Base-by-base conservation (phyloP, 2,329 filamentous ascomycete genomes). In the Chlorencoelia australis region DNA sequence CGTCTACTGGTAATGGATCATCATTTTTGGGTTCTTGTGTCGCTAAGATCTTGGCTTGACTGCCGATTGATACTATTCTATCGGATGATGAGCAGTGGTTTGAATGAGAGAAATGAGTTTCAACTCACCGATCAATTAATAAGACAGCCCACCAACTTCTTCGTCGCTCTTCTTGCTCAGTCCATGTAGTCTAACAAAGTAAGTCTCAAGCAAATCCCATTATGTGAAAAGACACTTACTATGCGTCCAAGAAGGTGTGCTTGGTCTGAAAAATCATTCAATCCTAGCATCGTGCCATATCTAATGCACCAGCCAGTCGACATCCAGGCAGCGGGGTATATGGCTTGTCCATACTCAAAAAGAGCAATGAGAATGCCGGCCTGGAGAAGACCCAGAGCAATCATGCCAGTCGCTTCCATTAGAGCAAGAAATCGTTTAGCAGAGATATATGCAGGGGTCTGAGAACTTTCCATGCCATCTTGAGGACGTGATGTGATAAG, bases 301-400 rank as follows among this genome's bases (percentile, higher is more conserved):
- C 66, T 53, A 14, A 62, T 56, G 48, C 63, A 66, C 47, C 56
- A 54, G 2, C 62, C 66, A 5, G 66, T 56, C 2, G 63, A 63
- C 51, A 69, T 63, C 57, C 64, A 71, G 10, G 65, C 65, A 8
- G 65, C 62, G 3, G 68, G 67, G 42, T 69, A 69, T 30, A 71
- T 64, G 3, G 57, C 61, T 42, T 71, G 67, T 1, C 64, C 61
- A 39, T 64, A 56, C 45, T 71, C 67, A 46, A 67, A 70, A 3
- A 68, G 49, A 6, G 65, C 57, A 15, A 70, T 52, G 10, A 71
- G 55, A 1, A 69, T 42, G 41, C 62, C 56, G 4, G 63, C 61
- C 47, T 71, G 68, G 6, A 70, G 54, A 25, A 64, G 50, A 30
- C 62, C 53, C 11, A 71, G 44, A 17, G 61, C 64, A 7, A 62